Base-by-base conservation (phyloP, 2,329 filamentous ascomycete genomes). In the Didymellaceae sp. region DNA sequence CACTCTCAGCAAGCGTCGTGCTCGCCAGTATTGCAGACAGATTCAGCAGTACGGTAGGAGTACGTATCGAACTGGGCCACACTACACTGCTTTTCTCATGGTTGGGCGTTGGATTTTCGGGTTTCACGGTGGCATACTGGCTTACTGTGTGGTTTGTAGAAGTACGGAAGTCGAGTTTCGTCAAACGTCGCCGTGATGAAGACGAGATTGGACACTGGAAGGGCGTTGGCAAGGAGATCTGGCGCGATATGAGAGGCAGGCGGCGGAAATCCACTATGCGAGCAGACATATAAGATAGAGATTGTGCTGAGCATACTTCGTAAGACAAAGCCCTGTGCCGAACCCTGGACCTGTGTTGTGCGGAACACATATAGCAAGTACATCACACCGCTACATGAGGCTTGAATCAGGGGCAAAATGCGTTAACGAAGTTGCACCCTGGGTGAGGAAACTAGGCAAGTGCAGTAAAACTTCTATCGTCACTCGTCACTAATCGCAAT, bases 111-210 rank as follows among this genome's bases (percentile, higher is more conserved):
- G 16, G 46, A 20, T 51, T 58, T 14, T 30, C 40, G 9, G 31
- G 32, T 20, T 7, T 65, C 2, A 38, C 39, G 13, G 24, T 31
- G 2, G 14, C 47, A n/a, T 68, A 67, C 45, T 67, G 65, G 63
- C 22, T 26, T 11, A 16, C 45, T 6, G 52, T 66, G 9, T 68
- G 63, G 65, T 67, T 67, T 48, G 62, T 68, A 13, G 63, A 67
- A 55, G 54, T 59, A 10, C 52, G 63, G 32, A 51, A 32, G 20
- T 57, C 38, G 35, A 53, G 55, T 11, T 57, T 64, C 41, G 46
- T 54, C 0, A 58, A 40, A 41, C 56, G 58, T 14, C 34, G 16
- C 32, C 56, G 65, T 17, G 53, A 51, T 13, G 54, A 58, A 7
- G 55, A 58, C 4, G 59, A 66, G 52, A 39, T 57, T 3, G 65